phyloP scores from a whole-genome alignment of 2,329 filamentous ascomycete species.

The Neonectria sp. region DNA sequence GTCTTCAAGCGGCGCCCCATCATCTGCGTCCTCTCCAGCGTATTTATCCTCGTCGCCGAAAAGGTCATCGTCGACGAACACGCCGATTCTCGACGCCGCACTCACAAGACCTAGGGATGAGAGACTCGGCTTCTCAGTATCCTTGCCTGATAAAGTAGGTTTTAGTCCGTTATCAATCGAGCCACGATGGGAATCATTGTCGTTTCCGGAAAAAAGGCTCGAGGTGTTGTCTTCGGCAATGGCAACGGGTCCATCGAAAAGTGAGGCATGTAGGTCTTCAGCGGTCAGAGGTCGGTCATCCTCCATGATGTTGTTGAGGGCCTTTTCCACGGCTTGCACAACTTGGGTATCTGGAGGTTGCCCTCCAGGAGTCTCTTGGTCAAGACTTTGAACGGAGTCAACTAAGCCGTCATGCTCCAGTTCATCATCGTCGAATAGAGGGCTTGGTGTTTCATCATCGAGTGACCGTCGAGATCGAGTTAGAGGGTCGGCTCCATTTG shows the following conservation, averaged over 20 bases:
- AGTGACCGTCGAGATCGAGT: slow-evolving; percentile 74
- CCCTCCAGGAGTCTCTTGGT: slow-evolving; percentile 72
- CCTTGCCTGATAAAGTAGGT: slow-evolving; percentile 55
- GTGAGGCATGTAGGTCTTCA: slow-evolving; percentile 75
- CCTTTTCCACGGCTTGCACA: slow-evolving; percentile 93
- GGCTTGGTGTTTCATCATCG: slow-evolving; percentile 70
- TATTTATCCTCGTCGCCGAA: slow-evolving; percentile 91
- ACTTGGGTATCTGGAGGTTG: slow-evolving; percentile 81
- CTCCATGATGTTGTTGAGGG: slow-evolving; percentile 92
- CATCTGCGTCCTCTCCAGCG: slow-evolving; percentile 82
- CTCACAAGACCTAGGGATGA: slow-evolving; percentile 93
- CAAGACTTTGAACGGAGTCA: slow-evolving; percentile 84
- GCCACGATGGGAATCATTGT: slow-evolving; percentile 73
- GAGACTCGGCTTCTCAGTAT: slow-evolving; percentile 83
- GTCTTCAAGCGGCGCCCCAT: slow-evolving; percentile 69
- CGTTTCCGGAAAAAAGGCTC: slow-evolving; percentile 66
- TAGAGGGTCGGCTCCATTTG: slow-evolving; percentile 58
- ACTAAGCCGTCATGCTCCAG: slow-evolving; percentile 78
- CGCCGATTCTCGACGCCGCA: slow-evolving; percentile 87
- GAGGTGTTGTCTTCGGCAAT: slow-evolving; percentile 56
- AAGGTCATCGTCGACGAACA: slow-evolving; percentile 94
- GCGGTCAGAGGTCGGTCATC: slow-evolving; percentile 76
- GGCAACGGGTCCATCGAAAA: slow-evolving; percentile 65
- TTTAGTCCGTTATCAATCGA: slow-evolving; percentile 69
- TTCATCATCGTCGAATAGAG: slow-evolving; percentile 87